phyloP scores from a whole-genome alignment of 2,329 filamentous ascomycete genomes.

The Apiospora rasikravindrae region DNA sequence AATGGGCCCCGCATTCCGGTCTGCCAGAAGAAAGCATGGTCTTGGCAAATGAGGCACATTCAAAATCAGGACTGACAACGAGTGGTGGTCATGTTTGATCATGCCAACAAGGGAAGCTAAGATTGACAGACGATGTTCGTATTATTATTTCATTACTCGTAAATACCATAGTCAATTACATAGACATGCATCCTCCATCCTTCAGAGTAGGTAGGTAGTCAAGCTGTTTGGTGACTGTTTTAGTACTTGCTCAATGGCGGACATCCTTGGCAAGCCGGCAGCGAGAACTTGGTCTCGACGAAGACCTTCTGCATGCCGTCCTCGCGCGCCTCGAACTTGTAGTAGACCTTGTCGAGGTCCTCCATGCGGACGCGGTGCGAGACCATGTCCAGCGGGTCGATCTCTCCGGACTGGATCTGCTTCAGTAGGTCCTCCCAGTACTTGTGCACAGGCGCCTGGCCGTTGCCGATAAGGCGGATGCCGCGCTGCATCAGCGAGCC shows the following conservation, averaged over 20 bases:
- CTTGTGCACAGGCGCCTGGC: constrained; percentile 75
- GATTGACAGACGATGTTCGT: background rate
- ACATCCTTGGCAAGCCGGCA: constrained; percentile 48
- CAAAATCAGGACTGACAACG: no score
- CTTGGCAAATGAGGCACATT: background rate
- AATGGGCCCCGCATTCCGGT: no score
- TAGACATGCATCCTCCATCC: background rate
- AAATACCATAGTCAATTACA: background rate
- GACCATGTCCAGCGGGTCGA: constrained; percentile 81
- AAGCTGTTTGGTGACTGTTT: background rate
- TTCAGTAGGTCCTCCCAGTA: constrained; percentile 83
- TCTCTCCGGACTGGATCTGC: constrained; percentile 67
- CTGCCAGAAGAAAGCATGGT: background rate
- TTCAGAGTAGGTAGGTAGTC: background rate
- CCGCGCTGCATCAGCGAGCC: constrained; percentile 86
- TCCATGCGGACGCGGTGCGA: constrained; percentile 78
- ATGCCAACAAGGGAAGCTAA: background rate
- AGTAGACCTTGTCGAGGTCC: constrained; percentile 71
- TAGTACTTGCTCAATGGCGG: constrained; percentile 50
- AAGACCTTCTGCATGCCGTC: constrained; percentile 84
- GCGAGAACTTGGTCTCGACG: constrained; percentile 63
- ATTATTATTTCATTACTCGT: constrained; percentile 13
- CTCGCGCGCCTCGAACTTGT: constrained; percentile 64
- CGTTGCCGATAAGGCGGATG: constrained; percentile 75
- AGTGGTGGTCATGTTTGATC: background rate